A percentile compares a stretch with the other conserved stretches of the same genome.
Evolutionary conservation across 1,284 basidiomycete genomes (phyloP).

Genomic region (Leccinum fallax): DNA sequence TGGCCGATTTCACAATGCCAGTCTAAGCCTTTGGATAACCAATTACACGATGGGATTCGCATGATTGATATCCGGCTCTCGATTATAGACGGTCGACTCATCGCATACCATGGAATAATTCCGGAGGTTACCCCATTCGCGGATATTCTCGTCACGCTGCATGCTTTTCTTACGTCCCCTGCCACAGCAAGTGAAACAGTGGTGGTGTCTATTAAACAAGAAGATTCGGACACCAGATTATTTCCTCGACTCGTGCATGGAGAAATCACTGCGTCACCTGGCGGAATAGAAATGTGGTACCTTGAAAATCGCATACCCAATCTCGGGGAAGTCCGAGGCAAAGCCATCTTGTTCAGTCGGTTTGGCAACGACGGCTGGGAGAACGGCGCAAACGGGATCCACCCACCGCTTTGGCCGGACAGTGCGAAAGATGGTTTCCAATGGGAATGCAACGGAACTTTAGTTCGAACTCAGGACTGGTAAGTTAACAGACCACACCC

Average conservation of each 20-base stretch:
- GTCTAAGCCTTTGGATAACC: slow-evolving; percentile 51
- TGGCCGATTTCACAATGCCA: slow-evolving; percentile 83
- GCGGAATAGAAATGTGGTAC: slow-evolving; percentile 74
- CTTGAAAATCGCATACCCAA: slow-evolving; percentile 75
- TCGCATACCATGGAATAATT: slow-evolving; percentile 80
- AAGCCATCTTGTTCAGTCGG: slow-evolving; percentile 79
- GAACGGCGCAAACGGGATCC: slow-evolving; percentile 74
- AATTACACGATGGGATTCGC: slow-evolving; percentile 72
- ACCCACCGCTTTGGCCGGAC: slow-evolving; percentile 83
- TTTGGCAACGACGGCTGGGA: slow-evolving; percentile 71
- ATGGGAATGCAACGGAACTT: slow-evolving; percentile 70
- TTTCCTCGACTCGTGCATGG: slow-evolving; percentile 71
- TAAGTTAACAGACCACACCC: slow-evolving; percentile 38
- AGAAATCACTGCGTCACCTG: slow-evolving; percentile 59
- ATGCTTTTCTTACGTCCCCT: slow-evolving; percentile 65
- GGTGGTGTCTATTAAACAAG: slow-evolving; percentile 86
- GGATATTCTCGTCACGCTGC: slow-evolving; percentile 59
- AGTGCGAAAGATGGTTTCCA: slow-evolving; percentile 68
- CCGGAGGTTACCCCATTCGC: slow-evolving; percentile 72
- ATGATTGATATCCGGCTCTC: slow-evolving; percentile 81
- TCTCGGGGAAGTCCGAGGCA: slow-evolving; percentile 82
- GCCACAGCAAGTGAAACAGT: slow-evolving; percentile 67
- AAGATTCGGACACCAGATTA: slow-evolving; percentile 53
- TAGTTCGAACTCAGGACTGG: slow-evolving; percentile 83
- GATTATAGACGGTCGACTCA: slow-evolving; percentile 60